Percentiles rank a stretch among this genome's conserved stretches.
Evolutionary conservation across 1,284 basidiomycete genomes (phyloP).

Genomic region (Moesziomyces globuligerus): DNA sequence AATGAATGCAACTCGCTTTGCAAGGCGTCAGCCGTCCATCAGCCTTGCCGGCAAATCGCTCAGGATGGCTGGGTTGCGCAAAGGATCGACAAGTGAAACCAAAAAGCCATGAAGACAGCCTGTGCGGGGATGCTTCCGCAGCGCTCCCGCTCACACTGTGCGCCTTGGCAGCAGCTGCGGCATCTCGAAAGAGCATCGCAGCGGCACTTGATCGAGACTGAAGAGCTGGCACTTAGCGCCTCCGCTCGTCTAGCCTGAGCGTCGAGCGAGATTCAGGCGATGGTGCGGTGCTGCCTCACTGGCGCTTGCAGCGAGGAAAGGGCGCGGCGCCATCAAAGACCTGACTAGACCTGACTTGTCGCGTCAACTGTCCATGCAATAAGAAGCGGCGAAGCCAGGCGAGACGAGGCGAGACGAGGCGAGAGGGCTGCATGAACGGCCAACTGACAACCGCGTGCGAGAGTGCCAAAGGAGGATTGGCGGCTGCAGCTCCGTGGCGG

Average conservation of each 20-base stretch:
- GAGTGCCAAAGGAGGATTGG: background rate
- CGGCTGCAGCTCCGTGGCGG: background rate
- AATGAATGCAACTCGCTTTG: slow-evolving; percentile 32
- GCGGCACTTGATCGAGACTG: background rate
- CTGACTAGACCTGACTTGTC: no score
- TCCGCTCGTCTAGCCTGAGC: no score
- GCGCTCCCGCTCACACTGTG: background rate
- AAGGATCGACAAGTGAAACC: slow-evolving; percentile 7
- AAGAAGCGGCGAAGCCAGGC: background rate
- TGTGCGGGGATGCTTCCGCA: background rate
- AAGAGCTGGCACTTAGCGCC: no score
- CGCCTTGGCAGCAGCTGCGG: no score
- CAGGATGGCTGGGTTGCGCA: background rate
- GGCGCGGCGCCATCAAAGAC: no score
- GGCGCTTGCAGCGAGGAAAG: background rate
- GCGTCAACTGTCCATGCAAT: background rate
- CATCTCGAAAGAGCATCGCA: background rate
- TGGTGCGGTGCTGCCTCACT: background rate
- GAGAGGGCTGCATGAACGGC: background rate
- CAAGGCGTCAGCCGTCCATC: slow-evolving; percentile 3
- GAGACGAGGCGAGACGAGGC: background rate
- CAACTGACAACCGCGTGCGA: background rate
- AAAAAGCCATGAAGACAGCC: background rate
- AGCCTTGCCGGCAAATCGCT: background rate
- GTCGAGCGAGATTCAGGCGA: no score